A percentile compares a stretch with the other conserved stretches of the same genome.
Conservation (phyloP, 2,329 filamentous ascomycete species). For the Venturiaceae sp. region DNA sequence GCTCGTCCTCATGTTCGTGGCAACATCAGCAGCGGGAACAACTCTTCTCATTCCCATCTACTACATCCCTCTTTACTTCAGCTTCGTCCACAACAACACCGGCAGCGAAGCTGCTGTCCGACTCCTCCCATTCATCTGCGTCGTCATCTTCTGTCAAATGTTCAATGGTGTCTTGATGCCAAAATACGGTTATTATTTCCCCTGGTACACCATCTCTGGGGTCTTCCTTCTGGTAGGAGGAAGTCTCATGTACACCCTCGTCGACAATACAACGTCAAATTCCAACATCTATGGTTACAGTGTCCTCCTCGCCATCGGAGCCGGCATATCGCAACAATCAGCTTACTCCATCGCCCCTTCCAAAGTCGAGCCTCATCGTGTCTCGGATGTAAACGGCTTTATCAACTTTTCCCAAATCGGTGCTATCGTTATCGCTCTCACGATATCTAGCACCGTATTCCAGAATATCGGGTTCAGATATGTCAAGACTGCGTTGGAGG, state of each 20-base stretch:
- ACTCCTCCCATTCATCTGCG: constrained; percentile 32
- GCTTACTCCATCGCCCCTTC: constrained; percentile 13
- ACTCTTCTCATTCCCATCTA: constrained; percentile 30
- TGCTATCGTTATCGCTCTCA: constrained; percentile 11
- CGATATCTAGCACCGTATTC: constrained; percentile 13
- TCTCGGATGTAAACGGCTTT: constrained; percentile 11
- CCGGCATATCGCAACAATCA: constrained; percentile 13
- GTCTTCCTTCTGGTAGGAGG: constrained; percentile 11
- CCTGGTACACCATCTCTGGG: constrained; percentile 14
- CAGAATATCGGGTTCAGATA: constrained; percentile 8
- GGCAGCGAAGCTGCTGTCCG: constrained; percentile 30
- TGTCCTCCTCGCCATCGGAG: constrained; percentile 15
- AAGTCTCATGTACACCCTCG: constrained; percentile 13
- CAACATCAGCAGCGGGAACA: constrained; percentile 16
- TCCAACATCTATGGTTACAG: constrained; percentile 17
- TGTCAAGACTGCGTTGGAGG: background rate
- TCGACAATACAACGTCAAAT: constrained; percentile 11
- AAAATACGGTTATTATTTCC: constrained; percentile 15
- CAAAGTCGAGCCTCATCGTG: background rate
- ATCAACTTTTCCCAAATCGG: constrained; percentile 12
- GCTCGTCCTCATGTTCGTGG: constrained; percentile 16
- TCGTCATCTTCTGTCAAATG: constrained; percentile 17
- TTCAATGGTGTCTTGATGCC: constrained; percentile 14
- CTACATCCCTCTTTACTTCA: constrained; percentile 46
- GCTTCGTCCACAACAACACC: constrained; percentile 37